A percentile compares a stretch with the other conserved stretches of the same genome.
Conservation (phyloP, 2,329 filamentous ascomycete genomes). For the Pseudocercospora pini-densiflorae region DNA sequence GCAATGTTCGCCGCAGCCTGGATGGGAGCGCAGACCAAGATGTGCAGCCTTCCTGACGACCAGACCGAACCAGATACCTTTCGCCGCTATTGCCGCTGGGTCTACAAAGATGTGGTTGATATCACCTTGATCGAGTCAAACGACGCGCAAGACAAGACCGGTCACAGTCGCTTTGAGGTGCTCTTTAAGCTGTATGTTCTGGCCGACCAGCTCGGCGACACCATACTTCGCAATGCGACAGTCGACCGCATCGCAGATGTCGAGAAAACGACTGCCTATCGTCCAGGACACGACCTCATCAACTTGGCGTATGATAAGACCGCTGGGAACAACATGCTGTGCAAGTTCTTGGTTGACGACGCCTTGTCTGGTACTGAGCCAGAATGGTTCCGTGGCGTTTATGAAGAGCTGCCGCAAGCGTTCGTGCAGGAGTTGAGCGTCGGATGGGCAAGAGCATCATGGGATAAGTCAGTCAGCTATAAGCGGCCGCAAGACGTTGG, state of each 20-base stretch:
- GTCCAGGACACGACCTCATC: not conserved
- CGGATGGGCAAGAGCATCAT: constrained; percentile 13
- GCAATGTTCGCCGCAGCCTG: not conserved
- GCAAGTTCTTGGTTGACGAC: not conserved
- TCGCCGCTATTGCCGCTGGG: not conserved
- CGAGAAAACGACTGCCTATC: not conserved
- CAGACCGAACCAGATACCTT: not conserved
- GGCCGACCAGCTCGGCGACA: constrained; percentile 16
- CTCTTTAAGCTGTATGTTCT: constrained; percentile 17
- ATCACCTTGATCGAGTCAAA: not conserved
- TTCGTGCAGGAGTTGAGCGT: not conserved
- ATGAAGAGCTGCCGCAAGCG: not conserved
- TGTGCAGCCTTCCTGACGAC: not conserved
- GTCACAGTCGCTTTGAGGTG: not conserved
- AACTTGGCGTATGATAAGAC: constrained; percentile 2
- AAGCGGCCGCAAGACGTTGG: not conserved
- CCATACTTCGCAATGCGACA: constrained; percentile 12
- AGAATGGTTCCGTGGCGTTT: not conserved
- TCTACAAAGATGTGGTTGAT: not conserved
- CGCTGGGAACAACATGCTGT: not conserved
- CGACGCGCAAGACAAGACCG: not conserved
- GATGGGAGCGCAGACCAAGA: not conserved
- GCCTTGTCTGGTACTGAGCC: not conserved
- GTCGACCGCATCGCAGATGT: constrained; percentile 14
- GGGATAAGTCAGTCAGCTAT: not conserved